phyloP scores from a whole-genome alignment of 2,329 filamentous ascomycete genomes.

The Cercospora sojina region DNA sequence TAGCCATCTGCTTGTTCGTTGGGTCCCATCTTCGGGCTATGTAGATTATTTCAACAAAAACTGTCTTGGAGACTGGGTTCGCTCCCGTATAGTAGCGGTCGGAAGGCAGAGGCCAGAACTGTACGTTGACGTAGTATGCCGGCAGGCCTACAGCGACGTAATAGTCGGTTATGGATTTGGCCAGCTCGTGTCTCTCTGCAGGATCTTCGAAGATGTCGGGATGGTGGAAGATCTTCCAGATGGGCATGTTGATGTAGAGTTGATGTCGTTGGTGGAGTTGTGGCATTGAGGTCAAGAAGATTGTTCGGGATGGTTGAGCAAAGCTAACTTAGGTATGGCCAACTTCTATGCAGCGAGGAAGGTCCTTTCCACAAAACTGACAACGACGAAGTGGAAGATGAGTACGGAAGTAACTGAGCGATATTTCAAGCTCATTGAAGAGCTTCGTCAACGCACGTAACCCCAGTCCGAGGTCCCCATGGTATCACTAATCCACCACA shows the following conservation, averaged over 20 bases:
- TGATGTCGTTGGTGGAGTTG: not conserved
- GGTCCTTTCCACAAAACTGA: too few species aligned
- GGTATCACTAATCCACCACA: not conserved
- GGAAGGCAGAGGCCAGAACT: not conserved
- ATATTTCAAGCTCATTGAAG: not conserved
- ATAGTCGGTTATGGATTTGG: not conserved
- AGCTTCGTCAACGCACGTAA: not conserved
- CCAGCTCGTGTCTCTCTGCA: not conserved
- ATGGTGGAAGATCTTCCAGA: not conserved
- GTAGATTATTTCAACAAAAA: not conserved
- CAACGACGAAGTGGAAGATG: not conserved
- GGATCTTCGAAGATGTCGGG: not conserved
- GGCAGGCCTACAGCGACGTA: not conserved
- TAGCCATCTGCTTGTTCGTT: not conserved
- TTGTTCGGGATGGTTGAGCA: not conserved
- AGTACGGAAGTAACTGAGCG: not conserved
- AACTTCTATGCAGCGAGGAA: not conserved
- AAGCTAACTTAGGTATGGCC: not conserved
- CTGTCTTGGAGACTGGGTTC: not conserved
- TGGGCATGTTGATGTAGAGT: not conserved
- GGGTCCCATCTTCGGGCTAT: not conserved
- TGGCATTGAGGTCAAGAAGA: not conserved
- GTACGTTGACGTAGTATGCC: not conserved
- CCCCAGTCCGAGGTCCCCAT: not conserved
- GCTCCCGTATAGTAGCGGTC: not conserved